A percentile compares a stretch with the other conserved stretches of the same genome.
Conservation (phyloP, 768 basidiomycete species). For the Suillus plorans region DNA sequence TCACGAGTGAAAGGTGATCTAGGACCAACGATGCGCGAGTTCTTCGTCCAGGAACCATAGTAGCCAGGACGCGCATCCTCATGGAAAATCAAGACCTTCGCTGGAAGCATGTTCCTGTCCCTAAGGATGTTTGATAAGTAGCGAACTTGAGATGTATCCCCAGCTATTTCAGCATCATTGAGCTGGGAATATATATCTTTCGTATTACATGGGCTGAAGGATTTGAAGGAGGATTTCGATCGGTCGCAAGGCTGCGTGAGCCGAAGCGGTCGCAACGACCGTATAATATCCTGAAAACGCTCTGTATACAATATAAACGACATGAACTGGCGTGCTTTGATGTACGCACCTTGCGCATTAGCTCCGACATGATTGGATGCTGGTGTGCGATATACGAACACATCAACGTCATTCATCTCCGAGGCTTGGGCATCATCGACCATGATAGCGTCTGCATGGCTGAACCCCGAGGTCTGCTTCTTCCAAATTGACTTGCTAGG, state of each 20-base stretch:
- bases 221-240: slow-evolving; percentile 25
- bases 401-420: slow-evolving; percentile 5
- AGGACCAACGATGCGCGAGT: slow-evolving; percentile 74
- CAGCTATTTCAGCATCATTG: slow-evolving; percentile 74
- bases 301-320: slow-evolving; percentile 21
- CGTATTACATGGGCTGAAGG: slow-evolving; percentile 35
- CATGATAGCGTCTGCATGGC: slow-evolving; percentile 52
- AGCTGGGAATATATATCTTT: slow-evolving; percentile 60
- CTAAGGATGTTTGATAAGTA: slow-evolving; percentile 59
- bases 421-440: slow-evolving; percentile 51
- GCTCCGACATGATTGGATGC: slow-evolving; percentile 19
- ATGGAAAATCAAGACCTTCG: slow-evolving; percentile 81
- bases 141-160: slow-evolving; percentile 69
- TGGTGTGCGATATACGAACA: slow-evolving; percentile 15
- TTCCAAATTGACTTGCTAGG: slow-evolving; percentile 24
- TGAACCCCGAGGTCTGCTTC: slow-evolving; percentile 20
- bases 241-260: slow-evolving; percentile 22
- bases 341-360: slow-evolving; percentile 15
- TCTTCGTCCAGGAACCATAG: slow-evolving; percentile 91
- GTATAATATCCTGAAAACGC: slow-evolving; percentile 15
- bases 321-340: slow-evolving; percentile 18
- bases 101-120: slow-evolving; percentile 61
- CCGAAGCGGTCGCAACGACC: slow-evolving; percentile 32
- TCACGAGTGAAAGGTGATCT: slow-evolving; percentile 84
- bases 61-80: slow-evolving; percentile 91